phyloP scores from a whole-genome alignment of 352 stramenopile species.

The Thraustochytrium striatum region DNA sequence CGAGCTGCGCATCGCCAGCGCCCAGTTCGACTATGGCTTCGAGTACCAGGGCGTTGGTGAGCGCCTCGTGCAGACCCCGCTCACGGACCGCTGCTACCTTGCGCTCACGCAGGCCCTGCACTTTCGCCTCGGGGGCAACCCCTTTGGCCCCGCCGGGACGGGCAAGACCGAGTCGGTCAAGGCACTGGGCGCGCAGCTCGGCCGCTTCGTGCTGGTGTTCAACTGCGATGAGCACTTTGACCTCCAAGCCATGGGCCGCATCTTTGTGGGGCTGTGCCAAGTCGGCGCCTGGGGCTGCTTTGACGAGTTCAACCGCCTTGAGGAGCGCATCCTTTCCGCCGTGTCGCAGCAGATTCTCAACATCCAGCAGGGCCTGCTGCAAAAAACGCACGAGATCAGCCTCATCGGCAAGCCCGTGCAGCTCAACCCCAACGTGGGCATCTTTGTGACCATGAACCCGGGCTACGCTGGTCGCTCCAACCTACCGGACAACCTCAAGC shows the following conservation, averaged over 20 bases:
- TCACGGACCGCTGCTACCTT: constrained; percentile 99
- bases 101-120: constrained; percentile 98
- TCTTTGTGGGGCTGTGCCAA: constrained; percentile 98
- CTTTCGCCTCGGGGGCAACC: constrained; percentile 95
- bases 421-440: constrained; percentile 95
- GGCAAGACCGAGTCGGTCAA: constrained; percentile 99
- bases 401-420: constrained; percentile 89
- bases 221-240: constrained; percentile 99
- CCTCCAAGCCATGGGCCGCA: constrained; percentile 97
- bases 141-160: constrained; percentile 96
- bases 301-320: constrained; percentile 86
- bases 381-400: constrained; percentile 72
- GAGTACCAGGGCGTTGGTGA: constrained; percentile 99
- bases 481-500: constrained; percentile 95
- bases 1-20: constrained; percentile 93
- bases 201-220: constrained; percentile 98
- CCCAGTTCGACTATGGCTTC: constrained; percentile 97
- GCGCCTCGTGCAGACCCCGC: constrained; percentile 95
- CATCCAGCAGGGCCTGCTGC: constrained; percentile 93
- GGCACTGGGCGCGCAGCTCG: constrained; percentile 94
- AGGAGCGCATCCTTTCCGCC: constrained; percentile 96
- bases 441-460: constrained; percentile 99
- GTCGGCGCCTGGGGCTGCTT: constrained; percentile 80
- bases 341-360: constrained; percentile 99
- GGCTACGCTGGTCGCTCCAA: constrained; percentile 96